phyloP scores from a whole-genome alignment of 2,329 filamentous ascomycete genomes.

The Penicillium frequentans region DNA sequence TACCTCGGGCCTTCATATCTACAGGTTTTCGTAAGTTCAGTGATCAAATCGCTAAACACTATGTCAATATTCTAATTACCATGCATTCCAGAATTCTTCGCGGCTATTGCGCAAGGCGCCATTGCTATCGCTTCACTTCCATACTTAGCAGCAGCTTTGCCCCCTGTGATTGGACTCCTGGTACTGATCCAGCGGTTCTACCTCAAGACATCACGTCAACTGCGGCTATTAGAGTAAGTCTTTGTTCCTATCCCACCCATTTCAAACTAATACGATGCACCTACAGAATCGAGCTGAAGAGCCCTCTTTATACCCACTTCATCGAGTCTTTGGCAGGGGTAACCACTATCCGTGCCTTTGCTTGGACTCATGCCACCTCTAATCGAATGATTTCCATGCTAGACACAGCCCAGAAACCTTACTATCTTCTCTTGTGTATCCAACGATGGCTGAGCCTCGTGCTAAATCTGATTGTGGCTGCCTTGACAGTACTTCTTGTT shows the following conservation, averaged over 20 bases:
- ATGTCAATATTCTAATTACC: neutral
- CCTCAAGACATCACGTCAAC: slow-evolving; percentile 18
- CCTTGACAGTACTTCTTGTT: slow-evolving; percentile 44
- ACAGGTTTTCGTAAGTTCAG: neutral
- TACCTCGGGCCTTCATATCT: neutral
- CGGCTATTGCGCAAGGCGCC: slow-evolving; percentile 5
- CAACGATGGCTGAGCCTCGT: slow-evolving; percentile 47
- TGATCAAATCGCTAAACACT: neutral
- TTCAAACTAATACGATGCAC: neutral
- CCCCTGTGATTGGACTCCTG: slow-evolving; percentile 7
- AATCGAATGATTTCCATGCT: slow-evolving; percentile 27
- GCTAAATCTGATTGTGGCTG: slow-evolving; percentile 46
- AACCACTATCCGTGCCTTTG: slow-evolving; percentile 18
- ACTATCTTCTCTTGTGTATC: slow-evolving; percentile 47
- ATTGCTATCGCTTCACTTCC: slow-evolving; percentile 11
- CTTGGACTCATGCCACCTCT: slow-evolving; percentile 2
- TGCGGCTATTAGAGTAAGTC: slow-evolving; percentile 14
- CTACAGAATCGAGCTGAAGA: slow-evolving; percentile 18
- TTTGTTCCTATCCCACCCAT: neutral
- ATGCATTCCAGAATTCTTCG: neutral
- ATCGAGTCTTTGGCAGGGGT: slow-evolving; percentile 15
- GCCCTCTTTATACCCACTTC: slow-evolving; percentile 21
- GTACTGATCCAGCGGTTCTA: slow-evolving; percentile 19
- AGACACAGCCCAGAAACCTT: slow-evolving; percentile 45
- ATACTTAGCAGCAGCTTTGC: slow-evolving; percentile 14